A percentile compares a stretch with the other conserved stretches of the same genome.
These are phyloP conservation scores for Trichoderma gracile DNA, from an alignment of 2,329 filamentous ascomycete genomes.

Conservation along the genomic window DNA sequence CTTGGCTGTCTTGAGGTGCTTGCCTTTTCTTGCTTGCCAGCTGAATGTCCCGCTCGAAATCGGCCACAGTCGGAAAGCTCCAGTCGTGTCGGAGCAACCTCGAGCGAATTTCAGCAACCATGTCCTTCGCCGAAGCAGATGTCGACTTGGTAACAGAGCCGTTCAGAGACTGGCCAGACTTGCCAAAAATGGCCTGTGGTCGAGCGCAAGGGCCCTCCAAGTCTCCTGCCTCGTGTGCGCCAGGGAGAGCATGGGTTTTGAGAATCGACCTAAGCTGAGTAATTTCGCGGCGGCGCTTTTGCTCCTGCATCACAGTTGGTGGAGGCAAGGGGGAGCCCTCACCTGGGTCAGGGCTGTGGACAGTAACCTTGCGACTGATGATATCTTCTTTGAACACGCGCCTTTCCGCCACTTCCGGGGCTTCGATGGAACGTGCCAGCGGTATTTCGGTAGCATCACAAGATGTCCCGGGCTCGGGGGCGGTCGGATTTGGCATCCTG, in stretches of 20 bases:
- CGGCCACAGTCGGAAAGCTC: constrained; percentile 32
- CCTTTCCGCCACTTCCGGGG: not conserved
- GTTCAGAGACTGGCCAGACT: constrained; percentile 32
- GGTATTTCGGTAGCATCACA: not conserved
- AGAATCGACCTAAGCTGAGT: constrained; percentile 40
- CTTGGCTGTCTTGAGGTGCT: not conserved
- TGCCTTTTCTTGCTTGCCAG: not conserved
- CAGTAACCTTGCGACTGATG: constrained; percentile 36
- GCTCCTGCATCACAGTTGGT: constrained; percentile 42
- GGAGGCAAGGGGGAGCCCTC: constrained; percentile 32
- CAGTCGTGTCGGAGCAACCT: constrained; percentile 30
- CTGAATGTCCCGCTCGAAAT: constrained; percentile 32
- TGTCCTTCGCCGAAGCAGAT: constrained; percentile 25
- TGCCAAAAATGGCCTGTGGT: constrained; percentile 29
- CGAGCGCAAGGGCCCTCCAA: not conserved
- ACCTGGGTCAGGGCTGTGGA: constrained; percentile 36
- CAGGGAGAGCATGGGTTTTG: constrained; percentile 29
- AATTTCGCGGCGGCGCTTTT: constrained; percentile 38
- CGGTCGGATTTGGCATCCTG: not conserved
- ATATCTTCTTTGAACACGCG: constrained; percentile 2
- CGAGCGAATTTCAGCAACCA: constrained; percentile 36
- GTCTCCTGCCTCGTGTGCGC: not conserved
- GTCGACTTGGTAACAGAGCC: constrained; percentile 16
- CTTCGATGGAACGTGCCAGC: not conserved
- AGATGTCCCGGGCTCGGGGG: not conserved